Base-by-base conservation (phyloP, 2,329 filamentous ascomycete genomes). In the Aspergillus neotritici region DNA sequence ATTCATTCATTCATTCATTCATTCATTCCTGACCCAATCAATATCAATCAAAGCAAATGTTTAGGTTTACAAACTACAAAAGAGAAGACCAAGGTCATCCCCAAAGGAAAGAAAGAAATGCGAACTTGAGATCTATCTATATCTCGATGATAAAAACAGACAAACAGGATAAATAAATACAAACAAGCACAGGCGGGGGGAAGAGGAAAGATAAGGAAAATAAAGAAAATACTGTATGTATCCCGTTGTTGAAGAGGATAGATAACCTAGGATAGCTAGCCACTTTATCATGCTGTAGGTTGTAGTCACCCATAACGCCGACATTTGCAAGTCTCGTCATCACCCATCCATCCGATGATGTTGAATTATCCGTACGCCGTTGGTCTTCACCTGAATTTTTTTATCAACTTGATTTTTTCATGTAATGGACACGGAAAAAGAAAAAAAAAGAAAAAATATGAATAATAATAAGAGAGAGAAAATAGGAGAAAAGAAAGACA, bases 221-320 rank as follows among this genome's bases (percentile, higher is more conserved):
- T 38, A 16, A 13, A 21, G 17, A 25, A 29, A 8, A 39, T 39
- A 37, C 13, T 31, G 40, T 34, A 40, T 40, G 38, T 50, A 56
- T 55, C 53, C 57, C 54, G 46, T 34, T 56, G 56, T 61, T 59
- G 57, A 59, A 61, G 43, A 52, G 51, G 50, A 50, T 53, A 25
- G n/a, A n/a, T n/a, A n/a, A n/a, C n/a, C n/a, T n/a, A 25, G 21
- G 7, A 25, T 25, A 25, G 21, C 21, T n/a, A n/a, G n/a, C n/a
- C n/a, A n/a, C n/a, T n/a, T n/a, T n/a, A n/a, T n/a, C n/a, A n/a
- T n/a, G n/a, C n/a, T n/a, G n/a, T n/a, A n/a, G n/a, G n/a, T n/a
- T n/a, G n/a, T n/a, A n/a, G n/a, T n/a, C n/a, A n/a, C n/a, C n/a
- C 21, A 25, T 25, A 25, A 25, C 21, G 21, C 21, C 21, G 9